A percentile compares a stretch with the other conserved stretches of the same genome.
phyloP scores from a whole-genome alignment of 345 rosid species.

The Alliaria petiolata region DNA sequence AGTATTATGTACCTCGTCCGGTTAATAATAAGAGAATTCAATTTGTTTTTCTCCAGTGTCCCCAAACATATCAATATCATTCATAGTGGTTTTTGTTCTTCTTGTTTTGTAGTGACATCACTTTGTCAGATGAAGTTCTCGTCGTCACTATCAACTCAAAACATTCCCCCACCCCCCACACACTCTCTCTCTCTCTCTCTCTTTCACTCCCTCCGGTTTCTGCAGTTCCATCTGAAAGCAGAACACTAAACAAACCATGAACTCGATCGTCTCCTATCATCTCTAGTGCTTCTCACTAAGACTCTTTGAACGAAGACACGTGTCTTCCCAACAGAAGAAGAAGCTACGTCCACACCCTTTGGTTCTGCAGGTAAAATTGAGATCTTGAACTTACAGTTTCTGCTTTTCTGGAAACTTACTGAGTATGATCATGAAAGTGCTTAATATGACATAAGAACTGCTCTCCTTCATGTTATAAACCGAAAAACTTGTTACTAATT shows the following conservation, averaged over 20 bases:
- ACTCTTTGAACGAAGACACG: background rate
- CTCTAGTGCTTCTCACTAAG: slow-evolving; percentile 11
- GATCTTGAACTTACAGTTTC: background rate
- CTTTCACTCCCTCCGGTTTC: background rate
- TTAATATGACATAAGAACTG: background rate
- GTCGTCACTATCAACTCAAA: background rate
- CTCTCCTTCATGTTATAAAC: background rate
- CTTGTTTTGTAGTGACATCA: background rate
- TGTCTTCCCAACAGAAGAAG: slow-evolving; percentile 14
- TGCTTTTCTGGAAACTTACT: background rate
- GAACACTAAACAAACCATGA: background rate
- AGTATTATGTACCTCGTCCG: background rate
- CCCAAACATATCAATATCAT: background rate
- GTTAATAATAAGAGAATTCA: background rate
- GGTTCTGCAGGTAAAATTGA: slow-evolving; percentile 8
- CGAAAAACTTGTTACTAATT: background rate
- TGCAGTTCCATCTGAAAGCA: slow-evolving; percentile 2
- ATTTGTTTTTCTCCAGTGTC: slow-evolving; percentile 5
- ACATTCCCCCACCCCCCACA: background rate
- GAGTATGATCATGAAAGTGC: background rate
- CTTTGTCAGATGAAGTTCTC: background rate
- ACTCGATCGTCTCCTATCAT: slow-evolving; percentile 8
- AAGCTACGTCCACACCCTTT: slow-evolving; percentile 15
- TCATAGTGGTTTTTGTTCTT: background rate
- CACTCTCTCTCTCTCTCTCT: background rate